phyloP scores from a whole-genome alignment of 169 alveolate genomes.

The Cryptosporidium sp. region DNA sequence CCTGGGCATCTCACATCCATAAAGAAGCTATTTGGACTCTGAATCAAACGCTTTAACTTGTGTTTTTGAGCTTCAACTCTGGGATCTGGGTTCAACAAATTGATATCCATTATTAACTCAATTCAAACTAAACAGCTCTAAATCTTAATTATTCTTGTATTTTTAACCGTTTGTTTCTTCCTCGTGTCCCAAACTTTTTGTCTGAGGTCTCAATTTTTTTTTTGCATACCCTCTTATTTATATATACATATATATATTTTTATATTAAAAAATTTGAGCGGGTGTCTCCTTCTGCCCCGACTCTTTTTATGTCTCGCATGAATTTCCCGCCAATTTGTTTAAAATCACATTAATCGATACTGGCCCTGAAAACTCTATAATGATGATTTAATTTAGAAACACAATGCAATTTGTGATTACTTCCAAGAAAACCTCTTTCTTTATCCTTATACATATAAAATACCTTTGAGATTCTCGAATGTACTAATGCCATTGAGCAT shows the following conservation, averaged over 20 bases:
- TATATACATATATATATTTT: not conserved
- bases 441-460: slow-evolving; percentile 82
- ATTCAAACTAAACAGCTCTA: slow-evolving; percentile 35
- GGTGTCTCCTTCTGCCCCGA: slow-evolving; percentile 1
- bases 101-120: slow-evolving; percentile 91
- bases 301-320: not conserved
- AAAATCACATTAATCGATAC: not conserved
- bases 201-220: slow-evolving; percentile 6
- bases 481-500: slow-evolving; percentile 97
- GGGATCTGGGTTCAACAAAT: slow-evolving; percentile 95
- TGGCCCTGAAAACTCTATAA: slow-evolving; percentile 81
- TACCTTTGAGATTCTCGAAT: slow-evolving; percentile 91
- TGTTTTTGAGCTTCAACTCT: slow-evolving; percentile 93
- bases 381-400: slow-evolving; percentile 83
- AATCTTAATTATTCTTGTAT: not conserved
- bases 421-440: slow-evolving; percentile 82
- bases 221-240: not conserved
- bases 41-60: slow-evolving; percentile 96
- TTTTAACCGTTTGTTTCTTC: not conserved
- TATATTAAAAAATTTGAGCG: not conserved
- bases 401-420: slow-evolving; percentile 83
- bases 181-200: slow-evolving; percentile 10
- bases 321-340: not conserved
- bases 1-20: slow-evolving; percentile 98
- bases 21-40: slow-evolving; percentile 97